Evolutionary conservation across 495 filamentous ascomycete genomes (phyloP).

Genomic region (Podospora appendiculata): DNA sequence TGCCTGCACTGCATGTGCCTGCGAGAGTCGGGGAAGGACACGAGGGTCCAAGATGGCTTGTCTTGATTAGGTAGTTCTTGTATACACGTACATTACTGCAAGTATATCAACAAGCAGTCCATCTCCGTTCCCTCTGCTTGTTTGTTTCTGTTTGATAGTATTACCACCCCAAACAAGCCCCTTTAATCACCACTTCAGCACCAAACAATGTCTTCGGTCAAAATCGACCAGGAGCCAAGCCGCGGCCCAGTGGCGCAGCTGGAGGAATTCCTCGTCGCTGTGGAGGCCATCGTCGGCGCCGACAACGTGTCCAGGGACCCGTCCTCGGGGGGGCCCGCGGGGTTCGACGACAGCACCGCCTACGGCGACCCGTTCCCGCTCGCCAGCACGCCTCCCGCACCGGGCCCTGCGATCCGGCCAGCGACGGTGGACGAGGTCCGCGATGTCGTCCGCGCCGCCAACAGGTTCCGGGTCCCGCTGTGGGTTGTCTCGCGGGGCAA

Average conservation of each 20-base stretch:
- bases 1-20: no score
- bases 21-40: no score
- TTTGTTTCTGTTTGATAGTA: no score
- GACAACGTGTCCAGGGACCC: neutral
- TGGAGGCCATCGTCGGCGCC: neutral
- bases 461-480: conserved; percentile 32
- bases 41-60: no score
- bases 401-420: neutral
- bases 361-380: neutral
- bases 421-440: neutral
- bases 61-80: no score
- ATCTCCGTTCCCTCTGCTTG: no score
- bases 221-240: neutral
- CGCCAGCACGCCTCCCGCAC: neutral
- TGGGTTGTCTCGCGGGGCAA: conserved; percentile 41
- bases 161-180: no score
- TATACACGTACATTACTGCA: no score
- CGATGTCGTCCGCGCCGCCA: conserved; percentile 12
- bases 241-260: neutral
- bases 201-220: no score
- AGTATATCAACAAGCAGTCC: no score
- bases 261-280: neutral
- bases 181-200: no score
- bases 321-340: neutral
- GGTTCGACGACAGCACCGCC: neutral